Evolutionary conservation across 495 filamentous ascomycete species (phyloP).

Genomic region (Aspergillus saccharolyticus): DNA sequence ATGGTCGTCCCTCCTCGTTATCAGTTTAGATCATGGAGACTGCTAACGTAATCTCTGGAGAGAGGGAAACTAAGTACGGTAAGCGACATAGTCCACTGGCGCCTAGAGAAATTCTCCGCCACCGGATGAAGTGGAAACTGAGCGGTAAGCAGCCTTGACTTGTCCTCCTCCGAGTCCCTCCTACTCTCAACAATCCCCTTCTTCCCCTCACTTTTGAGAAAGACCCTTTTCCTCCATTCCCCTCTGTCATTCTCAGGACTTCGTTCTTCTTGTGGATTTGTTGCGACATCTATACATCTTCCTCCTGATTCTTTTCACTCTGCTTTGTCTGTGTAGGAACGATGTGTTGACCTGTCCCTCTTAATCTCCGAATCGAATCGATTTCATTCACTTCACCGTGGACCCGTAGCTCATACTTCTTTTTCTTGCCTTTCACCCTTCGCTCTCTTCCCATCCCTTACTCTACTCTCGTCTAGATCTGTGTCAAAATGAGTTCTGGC

Average conservation of each 20-base stretch:
- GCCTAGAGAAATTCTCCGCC: constrained; percentile 12
- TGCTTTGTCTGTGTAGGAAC: constrained; percentile 8
- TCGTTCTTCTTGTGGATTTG: background rate
- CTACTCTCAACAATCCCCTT: background rate
- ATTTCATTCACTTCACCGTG: too few relatives aligned
- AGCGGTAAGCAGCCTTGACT: constrained; percentile 1
- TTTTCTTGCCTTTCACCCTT: constrained; percentile 11
- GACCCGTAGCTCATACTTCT: constrained; percentile 16
- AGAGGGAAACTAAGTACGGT: background rate
- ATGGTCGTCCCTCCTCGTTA: background rate
- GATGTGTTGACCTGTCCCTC: constrained; percentile 9
- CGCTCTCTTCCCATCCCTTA: constrained; percentile 12
- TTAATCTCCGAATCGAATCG: constrained; percentile 1
- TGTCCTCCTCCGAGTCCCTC: background rate
- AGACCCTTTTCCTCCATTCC: background rate
- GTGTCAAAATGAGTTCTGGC: constrained; percentile 34
- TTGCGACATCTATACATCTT: background rate
- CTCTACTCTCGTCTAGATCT: constrained; percentile 4
- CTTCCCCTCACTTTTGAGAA: background rate
- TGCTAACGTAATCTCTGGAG: constrained; percentile 8
- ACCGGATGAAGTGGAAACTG: background rate
- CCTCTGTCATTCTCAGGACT: background rate
- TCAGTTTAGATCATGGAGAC: background rate
- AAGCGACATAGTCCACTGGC: background rate
- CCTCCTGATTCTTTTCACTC: background rate